Base-by-base conservation (phyloP, 2,329 filamentous ascomycete genomes). In the Penicillium aurantiogriseum region DNA sequence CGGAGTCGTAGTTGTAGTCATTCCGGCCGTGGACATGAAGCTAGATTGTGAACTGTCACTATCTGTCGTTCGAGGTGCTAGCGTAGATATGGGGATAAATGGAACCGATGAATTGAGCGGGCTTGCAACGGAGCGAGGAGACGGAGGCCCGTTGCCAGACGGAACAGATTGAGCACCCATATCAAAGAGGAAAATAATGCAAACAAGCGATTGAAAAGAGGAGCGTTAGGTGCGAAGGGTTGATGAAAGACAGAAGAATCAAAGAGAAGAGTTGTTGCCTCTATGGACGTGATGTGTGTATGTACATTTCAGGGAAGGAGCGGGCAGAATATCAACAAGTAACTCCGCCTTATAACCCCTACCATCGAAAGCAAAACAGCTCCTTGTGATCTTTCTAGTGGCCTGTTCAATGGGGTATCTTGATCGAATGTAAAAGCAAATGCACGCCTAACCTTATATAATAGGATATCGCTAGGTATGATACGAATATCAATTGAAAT, bases 351-450 rank as follows among this genome's bases (percentile, higher is more conserved):
- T 23, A 6, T 21, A 40, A 31, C 21, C 17, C n/a, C 52, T 54
- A 39, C 36, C 35, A 29, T 47, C 23, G 9, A 51, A 25, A 27
- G 25, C 11, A 25, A 31, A 50, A 25, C 11, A 27, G 44, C 38
- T 27, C 6, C 39, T 51, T 10, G 1, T 15, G 6, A 3, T n/a
- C 15, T 45, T 21, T 43, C 9, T n/a, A 51, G 9, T 42, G 31
- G 46, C 50, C 54, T 55, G 44, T 47, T 23, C 25, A 52, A 56
- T 40, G 53, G 62, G 62, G 62, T 64, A 64, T 64, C 60, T 53
- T 27, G 57, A 53, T 48, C 19, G 21, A 48, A 59, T 42, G 27
- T 29, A 54, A 57, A 54, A 55, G 21, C 13, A 51, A 42, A 57
- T 45, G 38, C 49, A 29, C 31, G 23, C 51, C 35, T 27, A 38